phyloP scores from a whole-genome alignment of 495 filamentous ascomycete genomes.

The Niebla homalea region DNA sequence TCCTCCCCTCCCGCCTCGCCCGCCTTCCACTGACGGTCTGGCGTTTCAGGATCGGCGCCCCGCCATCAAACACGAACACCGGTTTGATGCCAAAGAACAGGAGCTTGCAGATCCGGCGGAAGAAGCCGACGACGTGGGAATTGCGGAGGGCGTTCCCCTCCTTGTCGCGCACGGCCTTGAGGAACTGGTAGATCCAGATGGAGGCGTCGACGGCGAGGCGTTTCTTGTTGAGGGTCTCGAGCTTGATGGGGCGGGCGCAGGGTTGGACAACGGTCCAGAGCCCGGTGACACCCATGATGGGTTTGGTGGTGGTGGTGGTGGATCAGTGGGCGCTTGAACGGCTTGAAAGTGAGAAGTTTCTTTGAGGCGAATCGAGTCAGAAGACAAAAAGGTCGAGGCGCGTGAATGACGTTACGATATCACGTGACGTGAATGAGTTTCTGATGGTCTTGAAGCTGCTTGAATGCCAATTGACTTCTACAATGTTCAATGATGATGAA shows the following conservation, averaged over 20 bases:
- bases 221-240: conserved; percentile 89
- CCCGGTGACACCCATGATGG: conserved; percentile 84
- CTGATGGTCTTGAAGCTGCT: too few species aligned
- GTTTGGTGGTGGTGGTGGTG: too few species aligned
- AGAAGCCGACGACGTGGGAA: conserved; percentile 92
- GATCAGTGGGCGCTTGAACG: too few species aligned
- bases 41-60: conserved; percentile 79
- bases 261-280: conserved; percentile 93
- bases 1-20: conserved; percentile 66
- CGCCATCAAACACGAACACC: conserved; percentile 96
- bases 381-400: too few species aligned
- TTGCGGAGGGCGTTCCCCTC: conserved; percentile 95
- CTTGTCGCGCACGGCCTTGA: conserved; percentile 96
- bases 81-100: conserved; percentile 93
- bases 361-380: too few species aligned
- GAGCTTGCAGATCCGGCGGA: conserved; percentile 92
- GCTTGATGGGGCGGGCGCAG: conserved; percentile 70
- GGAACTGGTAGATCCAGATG: conserved; percentile 99
- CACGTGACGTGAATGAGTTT: too few species aligned
- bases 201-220: conserved; percentile 93
- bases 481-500: too few species aligned
- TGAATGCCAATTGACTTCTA: too few species aligned
- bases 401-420: too few species aligned
- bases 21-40: conserved; percentile 76
- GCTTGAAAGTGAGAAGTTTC: too few species aligned